Percentiles rank a stretch among this genome's conserved stretches.
phyloP scores from a whole-genome alignment of 352 stramenopile species.

The Phytophthora macrochlamydospora region DNA sequence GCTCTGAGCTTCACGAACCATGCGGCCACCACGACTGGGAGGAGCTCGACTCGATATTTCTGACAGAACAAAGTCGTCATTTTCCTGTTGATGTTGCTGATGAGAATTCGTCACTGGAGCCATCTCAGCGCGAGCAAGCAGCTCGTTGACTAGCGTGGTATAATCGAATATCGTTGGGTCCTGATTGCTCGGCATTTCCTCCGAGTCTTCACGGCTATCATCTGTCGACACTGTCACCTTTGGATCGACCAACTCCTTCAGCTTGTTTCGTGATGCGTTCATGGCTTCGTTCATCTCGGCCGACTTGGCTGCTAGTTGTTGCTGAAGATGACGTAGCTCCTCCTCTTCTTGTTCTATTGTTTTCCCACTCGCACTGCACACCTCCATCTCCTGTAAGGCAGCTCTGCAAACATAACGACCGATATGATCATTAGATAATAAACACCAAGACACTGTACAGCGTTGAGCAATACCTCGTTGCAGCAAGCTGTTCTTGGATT shows the following conservation, averaged over 20 bases:
- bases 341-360: constrained; percentile 35
- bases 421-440: not conserved
- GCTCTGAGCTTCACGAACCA: constrained; percentile 29
- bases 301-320: constrained; percentile 15
- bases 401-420: constrained; percentile 18
- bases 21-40: not conserved
- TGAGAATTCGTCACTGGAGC: not conserved
- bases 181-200: constrained; percentile 9
- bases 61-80: not conserved
- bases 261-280: constrained; percentile 27
- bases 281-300: constrained; percentile 25
- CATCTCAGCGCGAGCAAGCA: constrained; percentile 26
- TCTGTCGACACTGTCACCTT: not conserved
- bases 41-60: not conserved
- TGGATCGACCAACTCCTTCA: constrained; percentile 22
- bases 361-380: constrained; percentile 24
- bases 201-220: not conserved
- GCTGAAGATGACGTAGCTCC: constrained; percentile 26
- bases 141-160: constrained; percentile 28
- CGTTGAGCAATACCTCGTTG: constrained; percentile 47
- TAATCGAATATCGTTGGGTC: constrained; percentile 34
- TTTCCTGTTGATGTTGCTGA: not conserved
- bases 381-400: constrained; percentile 45
- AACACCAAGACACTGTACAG: not conserved
- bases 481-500: constrained; percentile 52